Evolutionary conservation across 768 basidiomycete species (phyloP).

Genomic region (Russula foetens): DNA sequence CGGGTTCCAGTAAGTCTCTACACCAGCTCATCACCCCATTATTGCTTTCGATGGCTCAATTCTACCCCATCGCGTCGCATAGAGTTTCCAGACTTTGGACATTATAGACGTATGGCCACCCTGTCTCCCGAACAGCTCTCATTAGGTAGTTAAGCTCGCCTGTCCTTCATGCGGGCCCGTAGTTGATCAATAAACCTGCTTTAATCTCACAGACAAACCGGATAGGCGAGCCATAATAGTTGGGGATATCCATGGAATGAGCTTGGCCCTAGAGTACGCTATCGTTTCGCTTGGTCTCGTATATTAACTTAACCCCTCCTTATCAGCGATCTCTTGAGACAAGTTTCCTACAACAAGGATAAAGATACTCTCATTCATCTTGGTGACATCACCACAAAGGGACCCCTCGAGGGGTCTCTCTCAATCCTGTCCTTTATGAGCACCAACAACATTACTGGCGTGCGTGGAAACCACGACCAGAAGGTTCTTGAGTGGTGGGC

Average conservation of each 20-base stretch:
- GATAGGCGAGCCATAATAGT: constrained; percentile 59
- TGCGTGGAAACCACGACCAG: constrained; percentile 95
- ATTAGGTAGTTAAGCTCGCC: constrained; percentile 33
- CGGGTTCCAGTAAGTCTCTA: neutral
- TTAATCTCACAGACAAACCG: constrained; percentile 41
- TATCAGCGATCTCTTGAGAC: constrained; percentile 50
- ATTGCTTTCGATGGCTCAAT: neutral
- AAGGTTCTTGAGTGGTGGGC: constrained; percentile 80
- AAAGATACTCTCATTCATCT: constrained; percentile 71
- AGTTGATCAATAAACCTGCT: neutral
- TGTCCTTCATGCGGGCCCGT: neutral
- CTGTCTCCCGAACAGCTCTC: constrained; percentile 46
- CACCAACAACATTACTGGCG: constrained; percentile 57
- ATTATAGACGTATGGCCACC: constrained; percentile 35
- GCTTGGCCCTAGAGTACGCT: constrained; percentile 54
- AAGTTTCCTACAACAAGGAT: constrained; percentile 49
- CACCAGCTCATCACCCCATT: neutral
- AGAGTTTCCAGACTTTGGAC: constrained; percentile 51
- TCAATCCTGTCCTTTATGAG: constrained; percentile 59
- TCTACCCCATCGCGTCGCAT: neutral
- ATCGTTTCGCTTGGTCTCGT: neutral
- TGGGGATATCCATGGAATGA: constrained; percentile 88
- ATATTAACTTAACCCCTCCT: constrained; percentile 3
- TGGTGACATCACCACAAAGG: constrained; percentile 79
- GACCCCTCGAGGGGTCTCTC: constrained; percentile 48